Conservation (phyloP, 164 flowering plant genomes). For the Protea cynaroides region DNA sequence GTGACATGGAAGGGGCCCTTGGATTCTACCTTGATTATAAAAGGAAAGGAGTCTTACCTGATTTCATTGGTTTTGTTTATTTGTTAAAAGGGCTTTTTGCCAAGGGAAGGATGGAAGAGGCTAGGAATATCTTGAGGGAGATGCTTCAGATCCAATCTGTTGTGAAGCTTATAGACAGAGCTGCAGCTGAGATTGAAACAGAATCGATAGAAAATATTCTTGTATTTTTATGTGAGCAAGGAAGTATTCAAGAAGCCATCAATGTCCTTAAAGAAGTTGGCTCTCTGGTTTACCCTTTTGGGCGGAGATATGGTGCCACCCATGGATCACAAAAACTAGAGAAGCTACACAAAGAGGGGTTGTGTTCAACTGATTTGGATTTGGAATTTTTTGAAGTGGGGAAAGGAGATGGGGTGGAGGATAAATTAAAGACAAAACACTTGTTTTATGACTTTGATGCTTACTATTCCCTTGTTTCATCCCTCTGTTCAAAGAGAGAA, state of each 20-base stretch:
- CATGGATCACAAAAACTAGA: slow-evolving; percentile 9
- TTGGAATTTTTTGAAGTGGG: background rate
- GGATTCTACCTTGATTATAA: slow-evolving; percentile 42
- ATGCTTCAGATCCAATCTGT: slow-evolving; percentile 62
- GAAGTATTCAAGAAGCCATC: slow-evolving; percentile 59
- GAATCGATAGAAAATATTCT: slow-evolving; percentile 52
- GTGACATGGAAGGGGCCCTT: slow-evolving; percentile 82
- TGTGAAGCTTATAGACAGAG: slow-evolving; percentile 40
- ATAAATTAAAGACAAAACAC: slow-evolving; percentile 9
- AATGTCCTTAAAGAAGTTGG: slow-evolving; percentile 54
- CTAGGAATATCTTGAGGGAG: slow-evolving; percentile 64
- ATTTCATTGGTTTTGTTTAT: slow-evolving; percentile 70
- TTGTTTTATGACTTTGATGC: slow-evolving; percentile 31
- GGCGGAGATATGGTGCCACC: background rate
- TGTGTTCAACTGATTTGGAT: slow-evolving; percentile 10
- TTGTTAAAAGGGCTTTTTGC: slow-evolving; percentile 64
- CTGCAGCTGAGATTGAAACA: slow-evolving; percentile 39
- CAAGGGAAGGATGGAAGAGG: slow-evolving; percentile 93
- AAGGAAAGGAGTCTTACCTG: slow-evolving; percentile 49
- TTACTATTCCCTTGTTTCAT: slow-evolving; percentile 42
- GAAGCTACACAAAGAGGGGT: slow-evolving; percentile 11
- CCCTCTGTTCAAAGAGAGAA: slow-evolving; percentile 60
- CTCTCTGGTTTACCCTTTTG: slow-evolving; percentile 36
- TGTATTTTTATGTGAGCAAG: slow-evolving; percentile 55
- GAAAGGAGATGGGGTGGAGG: slow-evolving; percentile 11